These are phyloP conservation scores for Cyclostephanos invisitatus DNA, from an alignment of 108 stramenopile species.

Conservation along the genomic window DNA sequence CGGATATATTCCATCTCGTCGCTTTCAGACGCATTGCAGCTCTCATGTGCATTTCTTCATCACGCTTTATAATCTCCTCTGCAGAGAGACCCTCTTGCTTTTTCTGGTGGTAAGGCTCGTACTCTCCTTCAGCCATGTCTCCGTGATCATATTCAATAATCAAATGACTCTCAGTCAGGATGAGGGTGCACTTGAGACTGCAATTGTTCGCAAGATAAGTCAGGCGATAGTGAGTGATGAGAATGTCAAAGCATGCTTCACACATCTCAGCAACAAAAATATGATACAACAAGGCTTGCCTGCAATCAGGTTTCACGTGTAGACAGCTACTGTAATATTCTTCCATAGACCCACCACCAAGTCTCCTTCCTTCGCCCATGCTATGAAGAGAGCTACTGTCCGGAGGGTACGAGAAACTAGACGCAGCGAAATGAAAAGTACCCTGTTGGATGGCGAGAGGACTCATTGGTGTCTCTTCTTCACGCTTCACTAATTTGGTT, in stretches of 20 bases:
- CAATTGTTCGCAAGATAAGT: background rate
- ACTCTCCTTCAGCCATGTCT: constrained; percentile 77
- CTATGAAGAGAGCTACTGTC: constrained; percentile 45
- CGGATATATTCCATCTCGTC: constrained; percentile 86
- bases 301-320: constrained; percentile 82
- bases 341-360: constrained; percentile 61
- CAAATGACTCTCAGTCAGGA: constrained; percentile 82
- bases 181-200: constrained; percentile 62
- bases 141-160: constrained; percentile 87
- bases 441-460: constrained; percentile 57
- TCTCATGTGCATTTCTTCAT: constrained; percentile 55
- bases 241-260: background rate
- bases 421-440: constrained; percentile 75
- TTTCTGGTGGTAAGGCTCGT: constrained; percentile 61
- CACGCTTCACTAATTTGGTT: constrained; percentile 20
- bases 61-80: constrained; percentile 39
- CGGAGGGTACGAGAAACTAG: constrained; percentile 54
- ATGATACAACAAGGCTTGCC: constrained; percentile 20
- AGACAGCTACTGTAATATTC: constrained; percentile 81
- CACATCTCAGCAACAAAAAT: background rate
- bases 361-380: constrained; percentile 52
- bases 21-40: constrained; percentile 84
- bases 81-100: constrained; percentile 52
- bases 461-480: constrained; percentile 53
- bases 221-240: background rate